A percentile compares a stretch with the other conserved stretches of the same genome.
Evolutionary conservation across 768 basidiomycete species (phyloP).

Genomic region (Leccinum variicolor): DNA sequence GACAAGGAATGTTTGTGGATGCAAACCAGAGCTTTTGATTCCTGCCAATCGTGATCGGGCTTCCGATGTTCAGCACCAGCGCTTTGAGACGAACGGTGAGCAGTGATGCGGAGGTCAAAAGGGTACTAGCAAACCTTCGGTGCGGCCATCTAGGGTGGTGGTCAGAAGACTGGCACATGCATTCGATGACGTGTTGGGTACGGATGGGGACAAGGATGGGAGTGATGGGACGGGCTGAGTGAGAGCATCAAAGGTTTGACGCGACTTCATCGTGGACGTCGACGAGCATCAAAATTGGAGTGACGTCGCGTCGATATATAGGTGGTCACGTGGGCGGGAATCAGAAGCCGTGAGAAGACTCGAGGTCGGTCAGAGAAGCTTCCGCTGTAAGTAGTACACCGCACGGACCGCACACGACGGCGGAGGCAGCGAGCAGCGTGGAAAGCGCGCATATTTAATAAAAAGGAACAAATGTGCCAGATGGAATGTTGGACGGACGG

Average conservation of each 20-base stretch:
- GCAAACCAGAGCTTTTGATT: conserved; percentile 63
- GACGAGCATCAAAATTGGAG: neutral
- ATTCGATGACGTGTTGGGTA: conserved; percentile 22
- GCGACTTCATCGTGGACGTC: conserved; percentile 16
- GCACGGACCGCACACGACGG: conserved; percentile 7
- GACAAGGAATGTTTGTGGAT: neutral
- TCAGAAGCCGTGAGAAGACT: neutral
- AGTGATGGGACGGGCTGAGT: conserved; percentile 31
- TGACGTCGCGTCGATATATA: conserved; percentile 8
- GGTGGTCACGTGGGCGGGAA: conserved; percentile 12
- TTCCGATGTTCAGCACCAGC: conserved; percentile 56
- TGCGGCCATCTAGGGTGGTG: conserved; percentile 51
- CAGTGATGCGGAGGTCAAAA: neutral
- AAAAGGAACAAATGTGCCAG: neutral
- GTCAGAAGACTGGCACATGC: conserved; percentile 77
- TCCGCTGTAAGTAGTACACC: conserved; percentile 10
- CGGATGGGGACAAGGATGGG: conserved; percentile 16
- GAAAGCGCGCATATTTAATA: conserved; percentile 4
- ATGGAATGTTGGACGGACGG: neutral
- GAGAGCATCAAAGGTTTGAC: conserved; percentile 15
- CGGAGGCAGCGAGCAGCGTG: conserved; percentile 9
- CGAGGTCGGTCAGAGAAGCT: neutral
- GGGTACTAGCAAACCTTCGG: conserved; percentile 48
- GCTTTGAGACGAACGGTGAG: conserved; percentile 36
- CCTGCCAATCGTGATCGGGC: conserved; percentile 67